A percentile compares a stretch with the other conserved stretches of the same genome.
Evolutionary conservation across 1,139 yeast genomes (phyloP).

Genomic region (Tardiomyces digboiensis): DNA sequence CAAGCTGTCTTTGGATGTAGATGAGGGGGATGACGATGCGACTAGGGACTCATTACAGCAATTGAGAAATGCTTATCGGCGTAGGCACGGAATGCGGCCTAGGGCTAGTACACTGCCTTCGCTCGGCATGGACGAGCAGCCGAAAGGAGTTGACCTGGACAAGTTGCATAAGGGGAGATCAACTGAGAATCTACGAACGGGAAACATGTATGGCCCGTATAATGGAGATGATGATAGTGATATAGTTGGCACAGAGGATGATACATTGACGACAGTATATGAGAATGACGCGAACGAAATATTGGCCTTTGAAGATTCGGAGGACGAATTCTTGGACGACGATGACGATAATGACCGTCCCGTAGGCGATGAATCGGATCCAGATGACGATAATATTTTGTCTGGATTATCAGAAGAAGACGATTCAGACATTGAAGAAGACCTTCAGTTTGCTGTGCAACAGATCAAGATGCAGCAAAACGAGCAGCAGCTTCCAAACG

Average conservation of each 20-base stretch:
- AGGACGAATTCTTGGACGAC: conserved; percentile 9
- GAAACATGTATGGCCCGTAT: not conserved
- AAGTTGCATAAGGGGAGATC: conserved; percentile 1
- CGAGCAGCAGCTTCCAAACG: not conserved
- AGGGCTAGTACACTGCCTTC: conserved; percentile 1
- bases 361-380: conserved; percentile 4
- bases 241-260: conserved; percentile 10
- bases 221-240: conserved; percentile 5
- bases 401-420: conserved; percentile 20
- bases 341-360: conserved; percentile 5
- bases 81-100: not conserved
- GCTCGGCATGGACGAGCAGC: conserved; percentile 3
- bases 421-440: conserved; percentile 30
- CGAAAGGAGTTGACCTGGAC: not conserved
- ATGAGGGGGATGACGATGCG: conserved; percentile 6
- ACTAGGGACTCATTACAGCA: not conserved
- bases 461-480: conserved; percentile 15
- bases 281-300: conserved; percentile 11
- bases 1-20: conserved; percentile 8
- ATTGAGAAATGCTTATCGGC: not conserved
- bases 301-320: conserved; percentile 5
- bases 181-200: conserved; percentile 2
- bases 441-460: conserved; percentile 22
- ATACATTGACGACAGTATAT: conserved; percentile 12
- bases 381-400: conserved; percentile 3